Evolutionary conservation across 371 early-diverging fungal genomes (phyloP).

Genomic region (Lichtheimia ramosa): DNA sequence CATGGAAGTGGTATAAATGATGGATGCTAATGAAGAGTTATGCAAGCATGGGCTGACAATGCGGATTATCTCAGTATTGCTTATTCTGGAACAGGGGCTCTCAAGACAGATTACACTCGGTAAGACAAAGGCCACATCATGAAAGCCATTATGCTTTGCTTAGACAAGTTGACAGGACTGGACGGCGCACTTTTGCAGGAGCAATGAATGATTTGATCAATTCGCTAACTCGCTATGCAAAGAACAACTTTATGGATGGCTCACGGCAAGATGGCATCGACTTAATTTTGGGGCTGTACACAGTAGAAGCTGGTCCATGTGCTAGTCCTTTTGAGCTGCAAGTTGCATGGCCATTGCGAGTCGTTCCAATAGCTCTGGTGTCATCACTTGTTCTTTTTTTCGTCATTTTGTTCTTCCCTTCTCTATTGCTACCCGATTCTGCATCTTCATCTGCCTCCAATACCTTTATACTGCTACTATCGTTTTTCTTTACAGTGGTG

Average conservation of each 20-base stretch:
- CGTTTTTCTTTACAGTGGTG: slow-evolving; percentile 33
- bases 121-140: slow-evolving; percentile 14
- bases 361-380: slow-evolving; percentile 27
- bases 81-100: slow-evolving; percentile 98
- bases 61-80: slow-evolving; percentile 93
- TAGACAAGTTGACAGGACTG: slow-evolving; percentile 54
- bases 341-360: slow-evolving; percentile 12
- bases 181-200: slow-evolving; percentile 81
- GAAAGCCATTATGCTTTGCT: background rate
- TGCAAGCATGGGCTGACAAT: slow-evolving; percentile 95
- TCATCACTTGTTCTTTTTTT: slow-evolving; percentile 26
- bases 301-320: slow-evolving; percentile 33
- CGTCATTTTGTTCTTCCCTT: slow-evolving; percentile 24
- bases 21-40: background rate
- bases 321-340: slow-evolving; percentile 26
- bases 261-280: slow-evolving; percentile 86
- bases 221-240: slow-evolving; percentile 82
- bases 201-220: slow-evolving; percentile 79
- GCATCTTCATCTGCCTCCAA: slow-evolving; percentile 8
- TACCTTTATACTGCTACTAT: slow-evolving; percentile 23
- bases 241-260: slow-evolving; percentile 93
- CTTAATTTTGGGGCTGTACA: slow-evolving; percentile 73
- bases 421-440: slow-evolving; percentile 19
- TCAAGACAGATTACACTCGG: slow-evolving; percentile 96
- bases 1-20: no score